These are phyloP conservation scores for Lasiodiplodia gonubiensis DNA, from an alignment of 2,329 filamentous ascomycete species.

Conservation along the genomic window DNA sequence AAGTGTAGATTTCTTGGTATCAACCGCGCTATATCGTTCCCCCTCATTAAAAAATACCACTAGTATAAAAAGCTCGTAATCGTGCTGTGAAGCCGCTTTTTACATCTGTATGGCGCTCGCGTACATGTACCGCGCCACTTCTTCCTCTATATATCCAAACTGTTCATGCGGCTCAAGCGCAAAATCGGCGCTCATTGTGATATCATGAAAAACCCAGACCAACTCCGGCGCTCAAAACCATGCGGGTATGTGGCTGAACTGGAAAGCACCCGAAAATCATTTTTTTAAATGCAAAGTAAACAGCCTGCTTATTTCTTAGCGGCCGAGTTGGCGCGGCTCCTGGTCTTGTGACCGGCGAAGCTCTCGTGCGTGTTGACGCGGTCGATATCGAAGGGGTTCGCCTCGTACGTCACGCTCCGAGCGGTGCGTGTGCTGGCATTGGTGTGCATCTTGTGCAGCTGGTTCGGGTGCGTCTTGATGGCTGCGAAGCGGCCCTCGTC, in stretches of 20 bases:
- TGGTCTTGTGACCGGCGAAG: conserved; percentile 37
- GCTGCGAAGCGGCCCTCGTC: conserved; percentile 39
- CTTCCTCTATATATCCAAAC: background rate
- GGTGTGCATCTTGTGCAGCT: conserved; percentile 30
- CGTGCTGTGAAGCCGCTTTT: background rate
- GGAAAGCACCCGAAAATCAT: background rate
- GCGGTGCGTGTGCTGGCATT: conserved; percentile 37
- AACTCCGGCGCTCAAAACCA: conserved; percentile 17
- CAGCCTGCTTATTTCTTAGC: background rate
- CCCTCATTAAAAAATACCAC: background rate
- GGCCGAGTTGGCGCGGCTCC: background rate
- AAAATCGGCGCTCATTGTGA: background rate
- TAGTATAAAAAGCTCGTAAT: background rate
- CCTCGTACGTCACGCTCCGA: conserved; percentile 41
- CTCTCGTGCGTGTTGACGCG: conserved; percentile 56
- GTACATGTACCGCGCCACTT: background rate
- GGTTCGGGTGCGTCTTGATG: conserved; percentile 38
- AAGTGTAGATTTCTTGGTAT: background rate
- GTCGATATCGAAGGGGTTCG: conserved; percentile 56
- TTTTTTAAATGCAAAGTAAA: background rate
- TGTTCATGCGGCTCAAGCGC: background rate
- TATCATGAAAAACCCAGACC: background rate
- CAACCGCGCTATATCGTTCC: background rate
- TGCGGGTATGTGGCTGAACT: background rate
- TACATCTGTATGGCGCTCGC: background rate